Base-by-base conservation (phyloP, 1,284 basidiomycete species). In the Sporisorium sorghi region DNA sequence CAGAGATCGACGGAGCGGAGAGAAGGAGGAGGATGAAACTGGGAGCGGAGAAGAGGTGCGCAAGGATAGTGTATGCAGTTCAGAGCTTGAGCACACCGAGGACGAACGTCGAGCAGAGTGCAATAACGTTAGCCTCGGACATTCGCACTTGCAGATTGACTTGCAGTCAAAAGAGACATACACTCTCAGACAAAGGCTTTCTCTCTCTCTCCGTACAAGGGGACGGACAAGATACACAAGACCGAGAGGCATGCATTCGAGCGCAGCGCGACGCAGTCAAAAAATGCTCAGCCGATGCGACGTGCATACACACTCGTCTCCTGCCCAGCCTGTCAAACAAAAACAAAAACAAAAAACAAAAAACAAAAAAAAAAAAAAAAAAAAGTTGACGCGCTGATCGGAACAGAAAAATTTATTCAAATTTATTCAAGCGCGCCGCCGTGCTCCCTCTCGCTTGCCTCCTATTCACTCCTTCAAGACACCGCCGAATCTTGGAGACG, bases 1-100 rank as follows among this genome's bases (percentile, higher is more conserved):
- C 65, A 69, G 58, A 58, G 66, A 59, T 59, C 66, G 60, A 63
- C 60, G 60, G n/a, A 63, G 60, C 60, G 60, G 66, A 62, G 48
- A 50, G 35, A 35, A 42, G 58, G 56, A 43, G 39, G 39, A 58
- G 32, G 48, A 53, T 24, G 53, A 48, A 35, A 50, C 21, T 54
- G 37, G 54, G 54, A 51, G 54, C 54, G 48, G 50, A 52, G 26
- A n/a, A 21, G 12, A 40, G 37, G 37, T 40, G 37, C 37, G 5
- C n/a, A 40, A 47, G 33, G 12, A 43, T n/a, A n/a, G n/a, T n/a
- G 44, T 53, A 60, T 43, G 30, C 54, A 48, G 44, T 47, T 35
- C n/a, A n/a, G 26, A 30, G 51, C 28, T 28, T n/a, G 39, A 50
- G 47, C n/a, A 58, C 7, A 58, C 46, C 39, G 47, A 49, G 40